These are phyloP conservation scores for Solanum bulbocastanum DNA, from an alignment of 257 asterid genomes.

Conservation along the genomic window DNA sequence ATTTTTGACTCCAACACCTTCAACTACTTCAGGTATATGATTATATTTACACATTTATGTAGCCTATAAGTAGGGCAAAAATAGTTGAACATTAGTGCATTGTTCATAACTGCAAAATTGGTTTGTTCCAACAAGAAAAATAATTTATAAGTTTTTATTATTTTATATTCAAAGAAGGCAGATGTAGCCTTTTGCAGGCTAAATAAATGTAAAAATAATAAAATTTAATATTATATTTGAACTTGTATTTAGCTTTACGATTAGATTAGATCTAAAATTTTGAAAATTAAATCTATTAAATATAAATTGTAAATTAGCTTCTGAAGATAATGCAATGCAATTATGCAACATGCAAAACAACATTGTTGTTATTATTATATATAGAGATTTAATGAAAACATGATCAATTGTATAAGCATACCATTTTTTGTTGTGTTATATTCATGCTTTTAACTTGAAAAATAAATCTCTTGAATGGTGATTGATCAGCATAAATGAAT, in stretches of 20 bases:
- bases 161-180: neutral
- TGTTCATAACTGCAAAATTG: neutral
- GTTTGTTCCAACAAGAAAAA: neutral
- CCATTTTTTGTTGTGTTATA: too few relatives aligned
- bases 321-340: neutral
- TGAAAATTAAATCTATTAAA: neutral
- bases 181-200: neutral
- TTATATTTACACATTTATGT: neutral
- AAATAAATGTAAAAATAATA: neutral
- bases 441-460: neutral
- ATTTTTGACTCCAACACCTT: neutral
- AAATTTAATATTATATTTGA: neutral
- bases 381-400: neutral
- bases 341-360: neutral
- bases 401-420: neutral
- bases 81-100: neutral
- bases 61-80: neutral
- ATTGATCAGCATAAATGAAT: neutral
- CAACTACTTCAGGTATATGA: neutral
- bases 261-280: neutral
- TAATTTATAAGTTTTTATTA: neutral
- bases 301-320: neutral
- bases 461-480: neutral
- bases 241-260: neutral
- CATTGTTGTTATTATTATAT: neutral